phyloP scores from a whole-genome alignment of 78 protist species.

The Chrysochromulina tobinii region DNA sequence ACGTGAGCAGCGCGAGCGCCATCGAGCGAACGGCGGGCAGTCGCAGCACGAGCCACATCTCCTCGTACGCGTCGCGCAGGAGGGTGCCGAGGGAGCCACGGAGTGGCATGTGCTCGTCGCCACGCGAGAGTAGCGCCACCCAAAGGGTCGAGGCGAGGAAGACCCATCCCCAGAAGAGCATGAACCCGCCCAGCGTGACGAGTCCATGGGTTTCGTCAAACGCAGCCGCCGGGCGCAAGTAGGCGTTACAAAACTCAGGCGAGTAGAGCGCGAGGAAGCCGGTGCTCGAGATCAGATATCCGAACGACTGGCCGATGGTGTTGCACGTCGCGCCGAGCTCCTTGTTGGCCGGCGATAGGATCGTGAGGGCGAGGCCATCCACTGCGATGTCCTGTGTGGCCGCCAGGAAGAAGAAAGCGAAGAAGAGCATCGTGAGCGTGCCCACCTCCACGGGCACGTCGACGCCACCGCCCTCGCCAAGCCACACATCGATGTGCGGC shows the following conservation, averaged over 20 bases:
- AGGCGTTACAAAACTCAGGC: no score
- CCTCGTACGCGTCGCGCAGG: background rate
- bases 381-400: slow-evolving; percentile 55
- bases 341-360: background rate
- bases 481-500: background rate
- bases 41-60: background rate
- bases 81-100: background rate
- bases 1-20: slow-evolving; percentile 26
- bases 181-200: slow-evolving; percentile 17
- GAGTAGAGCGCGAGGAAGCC: slow-evolving; percentile 40
- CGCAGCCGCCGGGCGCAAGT: no score
- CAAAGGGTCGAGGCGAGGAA: slow-evolving; percentile 18
- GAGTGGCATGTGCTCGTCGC: background rate
- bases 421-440: slow-evolving; percentile 12
- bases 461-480: background rate
- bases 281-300: background rate
- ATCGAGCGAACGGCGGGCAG: slow-evolving; percentile 1
- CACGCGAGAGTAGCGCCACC: background rate
- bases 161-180: slow-evolving; percentile 43
- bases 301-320: slow-evolving; percentile 37
- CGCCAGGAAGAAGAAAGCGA: slow-evolving; percentile 2
- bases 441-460: background rate
- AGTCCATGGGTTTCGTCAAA: background rate
- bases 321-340: slow-evolving; percentile 43
- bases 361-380: slow-evolving; percentile 49